These are phyloP conservation scores for Gonium pectorale DNA, from an alignment of 139 green algal genomes.

Conservation along the genomic window DNA sequence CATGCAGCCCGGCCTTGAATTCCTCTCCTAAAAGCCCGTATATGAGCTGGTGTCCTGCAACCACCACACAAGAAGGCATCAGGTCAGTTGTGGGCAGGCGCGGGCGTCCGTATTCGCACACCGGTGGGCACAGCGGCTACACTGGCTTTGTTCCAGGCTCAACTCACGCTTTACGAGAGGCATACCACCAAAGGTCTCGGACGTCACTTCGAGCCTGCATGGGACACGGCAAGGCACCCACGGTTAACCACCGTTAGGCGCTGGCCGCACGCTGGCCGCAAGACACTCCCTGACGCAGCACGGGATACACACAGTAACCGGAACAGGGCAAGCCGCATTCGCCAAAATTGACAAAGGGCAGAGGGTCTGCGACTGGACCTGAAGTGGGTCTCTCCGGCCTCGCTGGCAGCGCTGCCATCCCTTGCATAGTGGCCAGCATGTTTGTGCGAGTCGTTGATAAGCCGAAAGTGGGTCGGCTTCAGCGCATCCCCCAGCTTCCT, in stretches of 20 bases:
- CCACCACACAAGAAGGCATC: no score
- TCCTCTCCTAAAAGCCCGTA: constrained; percentile 63
- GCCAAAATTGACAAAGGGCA: no score
- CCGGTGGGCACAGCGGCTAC: no score
- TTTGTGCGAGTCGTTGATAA: constrained; percentile 65
- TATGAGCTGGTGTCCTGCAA: constrained; percentile 59
- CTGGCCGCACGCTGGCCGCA: no score
- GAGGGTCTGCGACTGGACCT: constrained; percentile 41
- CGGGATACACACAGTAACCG: no score
- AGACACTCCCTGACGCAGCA: no score
- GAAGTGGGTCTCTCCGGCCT: constrained; percentile 63
- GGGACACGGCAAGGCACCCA: not conserved
- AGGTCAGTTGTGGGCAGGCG: no score
- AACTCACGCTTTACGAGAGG: constrained; percentile 54
- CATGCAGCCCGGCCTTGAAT: constrained; percentile 65
- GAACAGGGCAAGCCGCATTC: no score
- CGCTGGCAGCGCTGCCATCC: constrained; percentile 24
- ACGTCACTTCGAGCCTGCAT: constrained; percentile 57
- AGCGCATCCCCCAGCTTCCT: constrained; percentile 55
- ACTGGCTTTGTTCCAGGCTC: no score
- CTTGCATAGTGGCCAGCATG: constrained; percentile 54
- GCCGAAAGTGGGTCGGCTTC: constrained; percentile 40
- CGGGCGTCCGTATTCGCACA: no score
- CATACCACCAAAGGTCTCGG: constrained; percentile 51
- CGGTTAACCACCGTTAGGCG: no score